Percentiles rank a stretch among this genome's conserved stretches.
phyloP scores from a whole-genome alignment of 2,329 filamentous ascomycete genomes.

The Paracoccidioides lutzii region DNA sequence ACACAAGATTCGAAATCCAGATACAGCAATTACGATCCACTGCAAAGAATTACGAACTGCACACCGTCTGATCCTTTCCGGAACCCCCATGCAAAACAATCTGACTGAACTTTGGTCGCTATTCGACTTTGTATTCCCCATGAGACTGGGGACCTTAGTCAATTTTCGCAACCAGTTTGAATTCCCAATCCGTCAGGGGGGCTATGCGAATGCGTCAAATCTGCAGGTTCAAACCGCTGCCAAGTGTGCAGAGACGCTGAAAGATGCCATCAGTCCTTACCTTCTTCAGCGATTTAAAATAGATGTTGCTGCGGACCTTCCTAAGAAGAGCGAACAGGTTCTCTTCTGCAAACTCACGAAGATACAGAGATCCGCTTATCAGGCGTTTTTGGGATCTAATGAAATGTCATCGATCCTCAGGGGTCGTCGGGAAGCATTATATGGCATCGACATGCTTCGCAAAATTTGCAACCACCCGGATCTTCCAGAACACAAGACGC shows the following conservation, averaged over 20 bases:
- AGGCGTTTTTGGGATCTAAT: slow-evolving; percentile 65
- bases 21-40: slow-evolving; percentile 84
- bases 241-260: slow-evolving; percentile 84
- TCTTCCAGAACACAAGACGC: slow-evolving; percentile 54
- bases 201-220: slow-evolving; percentile 90
- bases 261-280: slow-evolving; percentile 87
- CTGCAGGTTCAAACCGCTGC: slow-evolving; percentile 88
- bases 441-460: slow-evolving; percentile 78
- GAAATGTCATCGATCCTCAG: slow-evolving; percentile 75
- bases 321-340: slow-evolving; percentile 91
- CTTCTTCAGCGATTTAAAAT: slow-evolving; percentile 83
- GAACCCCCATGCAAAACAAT: slow-evolving; percentile 97
- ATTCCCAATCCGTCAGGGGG: slow-evolving; percentile 81
- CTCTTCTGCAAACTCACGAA: slow-evolving; percentile 86
- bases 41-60: slow-evolving; percentile 87
- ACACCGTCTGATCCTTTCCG: slow-evolving; percentile 84
- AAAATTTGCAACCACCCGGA: slow-evolving; percentile 99
- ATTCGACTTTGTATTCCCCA: slow-evolving; percentile 95
- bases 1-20: slow-evolving; percentile 95
- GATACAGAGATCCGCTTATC: slow-evolving; percentile 66
- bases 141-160: slow-evolving; percentile 83
- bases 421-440: slow-evolving; percentile 65
- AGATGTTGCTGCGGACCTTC: slow-evolving; percentile 85
- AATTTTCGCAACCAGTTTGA: slow-evolving; percentile 88
- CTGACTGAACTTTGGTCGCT: slow-evolving; percentile 89